Evolutionary conservation across 1,284 basidiomycete species (phyloP), one percentile per base, ranked within the genome.

Genomic region (Boletellus deceptivus): DNA sequence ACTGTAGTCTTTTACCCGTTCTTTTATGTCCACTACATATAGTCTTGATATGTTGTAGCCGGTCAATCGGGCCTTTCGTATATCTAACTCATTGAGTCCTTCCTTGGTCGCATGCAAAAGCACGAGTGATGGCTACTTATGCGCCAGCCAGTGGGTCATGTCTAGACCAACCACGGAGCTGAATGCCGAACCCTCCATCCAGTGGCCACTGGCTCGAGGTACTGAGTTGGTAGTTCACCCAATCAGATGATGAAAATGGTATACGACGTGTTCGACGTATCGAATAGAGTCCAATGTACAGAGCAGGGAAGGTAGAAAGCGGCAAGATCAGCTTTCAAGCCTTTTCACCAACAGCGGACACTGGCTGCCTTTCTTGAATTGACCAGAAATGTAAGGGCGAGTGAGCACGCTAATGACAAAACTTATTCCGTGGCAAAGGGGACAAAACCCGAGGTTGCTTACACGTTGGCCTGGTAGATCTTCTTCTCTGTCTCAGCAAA

Each of bases 391-490:
- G 59, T 84, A 89, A 9, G 88, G 88, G 35, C 88, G 76, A 8
- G 84, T 89, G 53, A 90, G 67, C 6, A 89, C 82, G 25, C 88
- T 90, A 48, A 34, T 17, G 38, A 10, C 4, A 11, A 14, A 14
- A 31, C 29, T 31, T 31, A 31, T 31, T 31, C 29, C 13, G 29
- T 31, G 29, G 29, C 8, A 31, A 31, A 31, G 29, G 11, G 29
- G 8, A 27, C 25, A 27, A 3, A 27, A 31, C 13, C 29, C 13
- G 13, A 31, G 29, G 13, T 43, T 71, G 16, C 84, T 62, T 72
- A 90, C 88, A 86, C 82, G 61, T 90, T 90, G 6, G 78, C 75
- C 61, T 83, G 85, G 56, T 76, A 72, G 24, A 91, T 79, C 56
- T 76, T 77, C 34, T 79, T 75, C 10, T 73, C 75, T 1, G 83